Evolutionary conservation across 2,329 filamentous ascomycete species (phyloP), one percentile per base, ranked within the genome.

Genomic region (Xylaria sp.): DNA sequence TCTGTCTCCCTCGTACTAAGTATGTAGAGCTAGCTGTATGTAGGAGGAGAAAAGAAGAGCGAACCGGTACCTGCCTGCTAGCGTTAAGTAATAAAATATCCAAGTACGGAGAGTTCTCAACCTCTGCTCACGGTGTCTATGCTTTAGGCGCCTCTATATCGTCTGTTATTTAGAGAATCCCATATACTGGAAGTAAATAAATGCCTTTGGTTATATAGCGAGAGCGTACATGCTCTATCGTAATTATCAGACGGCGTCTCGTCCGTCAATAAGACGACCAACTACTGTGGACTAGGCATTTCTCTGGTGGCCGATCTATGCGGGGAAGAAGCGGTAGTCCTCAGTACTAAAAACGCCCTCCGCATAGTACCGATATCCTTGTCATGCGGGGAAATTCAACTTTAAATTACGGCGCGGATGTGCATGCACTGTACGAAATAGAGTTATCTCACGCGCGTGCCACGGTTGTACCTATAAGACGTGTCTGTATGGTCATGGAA

Each of bases 251-350:
- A 7, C 5, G 18, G 41, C 41, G 41, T 12, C 39, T 41, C 39
- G 13, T 41, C 39, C 13, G 39, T 18, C 34, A 25, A 34, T 15
- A 37, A 12, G 18, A 37, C 7, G 37, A n/a, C 58, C n/a, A 3
- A 51, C 20, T 56, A 23, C 23, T 25, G 23, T 25, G 23, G 23
- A 41, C 44, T 41, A 18, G 39, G 1, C 39, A 13, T 13, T 41
- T 41, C 39, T 41, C 39, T 15, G 39, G 39, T 41, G 39, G 34
- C 34, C 39, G 39, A 41, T 15, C 39, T 41, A 39, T 70, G 65
- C 66, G 68, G 69, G 59, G 69, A 48, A 66, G 58, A 59, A 55
- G 65, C 69, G 65, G 54, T 28, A 59, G 54, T 62, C 60, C 52
- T n/a, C 23, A 46, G 54, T 50, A 51, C 4, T 18, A 28, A 28